A percentile compares a stretch with the other conserved stretches of the same genome.
Evolutionary conservation across 345 rosid genomes (phyloP).

Genomic region (Hibiscus mutabilis): DNA sequence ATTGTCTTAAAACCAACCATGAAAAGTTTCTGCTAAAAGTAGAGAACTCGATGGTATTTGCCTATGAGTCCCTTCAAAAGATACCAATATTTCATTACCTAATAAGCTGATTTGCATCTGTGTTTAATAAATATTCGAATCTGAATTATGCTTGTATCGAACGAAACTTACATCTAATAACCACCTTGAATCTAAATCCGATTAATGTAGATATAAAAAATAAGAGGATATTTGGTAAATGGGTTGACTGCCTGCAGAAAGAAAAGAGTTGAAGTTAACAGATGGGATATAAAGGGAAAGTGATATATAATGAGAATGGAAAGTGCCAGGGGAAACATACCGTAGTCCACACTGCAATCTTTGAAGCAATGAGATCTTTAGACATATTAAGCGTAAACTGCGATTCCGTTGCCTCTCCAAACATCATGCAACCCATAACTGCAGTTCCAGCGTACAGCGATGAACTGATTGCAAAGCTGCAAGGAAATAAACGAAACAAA

Average conservation of each 20-base stretch:
- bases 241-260: slow-evolving; percentile 81
- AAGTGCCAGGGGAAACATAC: slow-evolving; percentile 29
- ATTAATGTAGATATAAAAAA: background rate
- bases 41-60: background rate
- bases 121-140: no score
- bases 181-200: background rate
- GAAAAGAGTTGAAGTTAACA: background rate
- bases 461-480: slow-evolving; percentile 70
- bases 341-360: slow-evolving; percentile 93
- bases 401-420: slow-evolving; percentile 64
- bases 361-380: slow-evolving; percentile 71
- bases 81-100: no score
- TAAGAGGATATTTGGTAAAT: slow-evolving; percentile 58
- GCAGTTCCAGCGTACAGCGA: slow-evolving; percentile 81
- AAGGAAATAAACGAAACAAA: background rate
- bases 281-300: background rate
- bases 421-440: slow-evolving; percentile 81
- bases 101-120: no score
- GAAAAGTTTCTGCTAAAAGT: background rate
- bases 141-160: background rate
- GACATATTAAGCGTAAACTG: slow-evolving; percentile 96
- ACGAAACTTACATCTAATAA: background rate
- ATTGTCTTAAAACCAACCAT: background rate
- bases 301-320: background rate
- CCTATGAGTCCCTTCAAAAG: no score